A percentile compares a stretch with the other conserved stretches of the same genome.
Conservation (phyloP, 495 filamentous ascomycete genomes). For the Neurospora sp. region DNA sequence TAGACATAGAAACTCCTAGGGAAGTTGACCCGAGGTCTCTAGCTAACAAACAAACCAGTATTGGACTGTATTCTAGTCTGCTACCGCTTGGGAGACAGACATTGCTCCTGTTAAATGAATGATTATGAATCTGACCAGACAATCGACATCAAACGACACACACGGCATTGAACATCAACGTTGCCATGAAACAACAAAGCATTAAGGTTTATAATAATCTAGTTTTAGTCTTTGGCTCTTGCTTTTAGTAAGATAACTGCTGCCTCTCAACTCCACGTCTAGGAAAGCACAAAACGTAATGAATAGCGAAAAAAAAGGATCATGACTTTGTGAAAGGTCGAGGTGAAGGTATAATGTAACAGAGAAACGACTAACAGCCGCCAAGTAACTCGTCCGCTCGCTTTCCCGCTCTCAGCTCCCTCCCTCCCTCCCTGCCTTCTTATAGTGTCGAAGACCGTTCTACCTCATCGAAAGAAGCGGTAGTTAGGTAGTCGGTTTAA, state of each 20-base stretch:
- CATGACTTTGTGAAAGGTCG: not conserved
- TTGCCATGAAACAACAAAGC: not conserved
- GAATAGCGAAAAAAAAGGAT: not conserved
- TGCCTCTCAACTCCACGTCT: not conserved
- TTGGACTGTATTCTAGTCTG: too few species aligned
- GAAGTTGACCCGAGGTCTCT: too few species aligned
- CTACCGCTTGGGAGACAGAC: too few species aligned
- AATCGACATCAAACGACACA: too few species aligned
- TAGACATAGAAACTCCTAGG: not conserved
- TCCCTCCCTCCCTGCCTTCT: not conserved
- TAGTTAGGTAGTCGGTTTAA: constrained; percentile 17
- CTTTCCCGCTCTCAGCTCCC: not conserved
- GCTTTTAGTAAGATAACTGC: not conserved
- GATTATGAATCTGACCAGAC: too few species aligned
- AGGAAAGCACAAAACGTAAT: not conserved
- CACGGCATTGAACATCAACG: too few species aligned
- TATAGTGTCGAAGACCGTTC: not conserved
- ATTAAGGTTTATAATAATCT: not conserved
- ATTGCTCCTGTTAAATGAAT: too few species aligned
- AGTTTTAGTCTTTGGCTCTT: not conserved
- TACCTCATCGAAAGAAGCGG: not conserved
- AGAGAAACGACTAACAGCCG: not conserved
- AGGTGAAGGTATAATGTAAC: not conserved
- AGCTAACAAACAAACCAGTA: not conserved
- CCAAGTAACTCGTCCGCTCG: not conserved